These are phyloP conservation scores for Acidomyces sp. DNA, from an alignment of 495 filamentous ascomycete genomes.

Conservation along the genomic window DNA sequence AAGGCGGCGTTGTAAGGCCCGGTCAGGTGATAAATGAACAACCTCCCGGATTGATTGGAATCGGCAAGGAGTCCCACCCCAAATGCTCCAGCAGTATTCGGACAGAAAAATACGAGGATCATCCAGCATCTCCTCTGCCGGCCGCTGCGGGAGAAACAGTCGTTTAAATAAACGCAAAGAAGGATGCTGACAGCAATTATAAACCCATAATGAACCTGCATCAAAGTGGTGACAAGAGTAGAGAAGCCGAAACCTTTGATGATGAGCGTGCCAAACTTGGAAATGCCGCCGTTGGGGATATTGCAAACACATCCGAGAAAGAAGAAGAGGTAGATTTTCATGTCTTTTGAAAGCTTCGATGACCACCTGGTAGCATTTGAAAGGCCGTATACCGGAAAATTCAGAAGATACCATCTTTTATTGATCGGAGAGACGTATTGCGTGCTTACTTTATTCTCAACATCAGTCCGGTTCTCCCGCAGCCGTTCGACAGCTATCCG, in stretches of 20 bases:
- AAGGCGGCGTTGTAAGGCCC: constrained; percentile 50
- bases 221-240: constrained; percentile 36
- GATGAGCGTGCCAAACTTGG: constrained; percentile 48
- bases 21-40: constrained; percentile 46
- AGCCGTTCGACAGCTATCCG: constrained; percentile 18
- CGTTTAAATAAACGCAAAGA: constrained; percentile 43
- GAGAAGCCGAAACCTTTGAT: constrained; percentile 51
- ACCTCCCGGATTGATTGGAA: constrained; percentile 35
- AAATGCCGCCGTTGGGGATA: constrained; percentile 43
- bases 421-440: no score
- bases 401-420: no score
- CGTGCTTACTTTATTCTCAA: constrained; percentile 23
- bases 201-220: constrained; percentile 38
- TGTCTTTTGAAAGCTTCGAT: no score
- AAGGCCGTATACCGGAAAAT: no score
- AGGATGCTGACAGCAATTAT: constrained; percentile 46
- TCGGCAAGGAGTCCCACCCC: constrained; percentile 40
- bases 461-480: constrained; percentile 18
- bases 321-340: constrained; percentile 40
- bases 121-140: constrained; percentile 44
- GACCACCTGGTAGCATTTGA: no score
- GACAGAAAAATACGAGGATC: constrained; percentile 30
- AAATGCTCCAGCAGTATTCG: constrained; percentile 44
- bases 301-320: constrained; percentile 45
- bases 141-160: constrained; percentile 30